Percentiles rank a stretch among this genome's conserved stretches.
Conservation (phyloP, 1,284 basidiomycete species). For the Ceratobasidium sp. region DNA sequence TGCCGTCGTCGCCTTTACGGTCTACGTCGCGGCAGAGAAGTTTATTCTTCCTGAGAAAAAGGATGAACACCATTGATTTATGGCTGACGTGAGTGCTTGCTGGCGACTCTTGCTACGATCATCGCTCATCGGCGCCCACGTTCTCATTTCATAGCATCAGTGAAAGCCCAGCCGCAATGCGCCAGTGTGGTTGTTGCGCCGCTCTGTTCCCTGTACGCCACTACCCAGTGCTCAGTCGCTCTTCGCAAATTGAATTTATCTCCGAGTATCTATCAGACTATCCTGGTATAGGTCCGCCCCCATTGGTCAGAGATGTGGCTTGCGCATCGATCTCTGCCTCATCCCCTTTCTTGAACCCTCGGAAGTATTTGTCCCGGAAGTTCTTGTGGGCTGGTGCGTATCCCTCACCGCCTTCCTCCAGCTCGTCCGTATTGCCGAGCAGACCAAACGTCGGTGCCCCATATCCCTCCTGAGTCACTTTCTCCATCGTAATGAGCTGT, state of each 20-base stretch:
- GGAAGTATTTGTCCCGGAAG: slow-evolving; percentile 83
- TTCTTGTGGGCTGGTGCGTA: slow-evolving; percentile 79
- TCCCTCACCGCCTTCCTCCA: slow-evolving; percentile 46
- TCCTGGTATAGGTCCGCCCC: neutral
- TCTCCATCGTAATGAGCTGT: slow-evolving; percentile 90
- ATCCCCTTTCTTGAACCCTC: slow-evolving; percentile 64
- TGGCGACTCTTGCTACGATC: neutral
- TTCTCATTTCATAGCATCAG: neutral
- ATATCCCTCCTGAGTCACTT: slow-evolving; percentile 64
- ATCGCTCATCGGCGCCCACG: slow-evolving; percentile 15
- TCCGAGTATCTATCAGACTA: neutral
- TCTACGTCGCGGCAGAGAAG: slow-evolving; percentile 87
- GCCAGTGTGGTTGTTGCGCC: slow-evolving; percentile 16
- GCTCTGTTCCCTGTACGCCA: too few species aligned
- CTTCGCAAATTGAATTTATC: slow-evolving; percentile 17
- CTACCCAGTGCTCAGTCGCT: too few species aligned
- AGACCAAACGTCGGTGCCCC: slow-evolving; percentile 64
- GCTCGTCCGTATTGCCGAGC: neutral
- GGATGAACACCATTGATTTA: slow-evolving; percentile 35
- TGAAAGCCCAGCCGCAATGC: neutral
- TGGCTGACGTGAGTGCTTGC: neutral
- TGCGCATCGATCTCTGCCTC: slow-evolving; percentile 3
- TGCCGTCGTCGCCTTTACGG: slow-evolving; percentile 88
- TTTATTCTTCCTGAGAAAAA: slow-evolving; percentile 35
- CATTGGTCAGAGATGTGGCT: neutral